A percentile compares a stretch with the other conserved stretches of the same genome.
These are phyloP conservation scores for Triglochin maritima DNA, from an alignment of 106 monocot species.

Conservation along the genomic window DNA sequence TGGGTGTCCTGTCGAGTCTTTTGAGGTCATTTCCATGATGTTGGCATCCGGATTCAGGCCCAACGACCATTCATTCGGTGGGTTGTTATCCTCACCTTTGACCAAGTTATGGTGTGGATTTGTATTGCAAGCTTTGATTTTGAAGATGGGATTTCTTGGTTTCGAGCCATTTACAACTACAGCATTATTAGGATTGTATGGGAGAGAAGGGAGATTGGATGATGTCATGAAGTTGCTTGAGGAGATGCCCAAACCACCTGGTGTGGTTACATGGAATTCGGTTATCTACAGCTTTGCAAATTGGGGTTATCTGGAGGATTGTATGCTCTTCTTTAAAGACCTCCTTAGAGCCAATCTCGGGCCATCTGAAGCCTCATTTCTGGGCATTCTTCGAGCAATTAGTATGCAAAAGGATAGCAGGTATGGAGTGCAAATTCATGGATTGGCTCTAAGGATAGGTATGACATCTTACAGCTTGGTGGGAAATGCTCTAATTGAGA, in stretches of 20 bases:
- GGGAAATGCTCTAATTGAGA: slow-evolving; percentile 42
- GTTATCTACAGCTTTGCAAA: slow-evolving; percentile 29
- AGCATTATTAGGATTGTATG: slow-evolving; percentile 35
- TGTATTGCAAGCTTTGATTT: slow-evolving; percentile 40
- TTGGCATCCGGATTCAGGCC: slow-evolving; percentile 24
- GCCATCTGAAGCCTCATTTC: slow-evolving; percentile 32
- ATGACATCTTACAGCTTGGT: slow-evolving; percentile 28
- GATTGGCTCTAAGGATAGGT: slow-evolving; percentile 21
- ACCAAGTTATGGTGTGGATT: slow-evolving; percentile 8
- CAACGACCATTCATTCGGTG: slow-evolving; percentile 39
- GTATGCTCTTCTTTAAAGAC: slow-evolving; percentile 33
- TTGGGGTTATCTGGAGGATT: slow-evolving; percentile 15
- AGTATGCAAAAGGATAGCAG: slow-evolving; percentile 1
- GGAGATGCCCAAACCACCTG: slow-evolving; percentile 39
- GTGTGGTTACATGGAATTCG: slow-evolving; percentile 52
- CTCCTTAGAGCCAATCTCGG: slow-evolving; percentile 21
- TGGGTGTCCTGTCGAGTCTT: slow-evolving; percentile 8
- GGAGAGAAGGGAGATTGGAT: slow-evolving; percentile 20
- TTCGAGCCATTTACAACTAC: slow-evolving; percentile 38
- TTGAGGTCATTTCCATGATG: slow-evolving; percentile 28
- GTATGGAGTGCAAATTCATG: slow-evolving; percentile 38
- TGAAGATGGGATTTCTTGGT: slow-evolving; percentile 50
- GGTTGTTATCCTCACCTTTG: slow-evolving; percentile 37
- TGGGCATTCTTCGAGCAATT: slow-evolving; percentile 30
- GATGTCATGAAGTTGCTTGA: slow-evolving; percentile 43